Conservation (phyloP, 2,329 filamentous ascomycete genomes). For the Fusarium praegraminearum region DNA sequence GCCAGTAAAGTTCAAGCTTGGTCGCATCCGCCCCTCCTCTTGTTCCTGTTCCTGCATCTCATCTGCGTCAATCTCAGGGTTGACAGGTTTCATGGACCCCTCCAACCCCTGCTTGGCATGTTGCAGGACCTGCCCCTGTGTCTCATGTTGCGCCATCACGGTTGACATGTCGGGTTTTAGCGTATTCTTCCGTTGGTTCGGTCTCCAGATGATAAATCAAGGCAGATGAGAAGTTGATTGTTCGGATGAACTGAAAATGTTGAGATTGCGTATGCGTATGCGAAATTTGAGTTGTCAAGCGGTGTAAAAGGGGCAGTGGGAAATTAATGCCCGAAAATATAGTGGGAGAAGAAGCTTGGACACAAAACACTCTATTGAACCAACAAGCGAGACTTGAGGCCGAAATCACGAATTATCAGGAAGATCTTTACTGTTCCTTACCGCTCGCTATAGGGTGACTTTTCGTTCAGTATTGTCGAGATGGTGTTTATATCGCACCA, state of each 20-base stretch:
- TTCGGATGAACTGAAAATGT: background rate
- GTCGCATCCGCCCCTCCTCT: slow-evolving; percentile 48
- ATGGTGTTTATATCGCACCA: slow-evolving; percentile 12
- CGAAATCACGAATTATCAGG: background rate
- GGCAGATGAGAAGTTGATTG: background rate
- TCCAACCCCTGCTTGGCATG: slow-evolving; percentile 33
- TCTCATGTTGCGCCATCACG: slow-evolving; percentile 39
- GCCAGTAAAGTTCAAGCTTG: slow-evolving; percentile 55
- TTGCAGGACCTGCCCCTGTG: slow-evolving; percentile 28
- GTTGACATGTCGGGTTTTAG: slow-evolving; percentile 27
- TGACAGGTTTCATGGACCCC: slow-evolving; percentile 16
- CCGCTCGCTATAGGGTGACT: slow-evolving; percentile 19
- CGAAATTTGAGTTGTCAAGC: background rate
- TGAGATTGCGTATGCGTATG: background rate
- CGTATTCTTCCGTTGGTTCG: background rate
- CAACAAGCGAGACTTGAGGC: background rate
- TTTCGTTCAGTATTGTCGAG: slow-evolving; percentile 1
- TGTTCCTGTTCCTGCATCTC: slow-evolving; percentile 12
- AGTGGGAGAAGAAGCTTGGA: background rate
- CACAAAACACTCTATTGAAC: too few relatives aligned
- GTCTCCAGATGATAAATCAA: background rate
- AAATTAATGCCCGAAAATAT: slow-evolving; percentile 1
- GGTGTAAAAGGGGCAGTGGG: slow-evolving; percentile 4
- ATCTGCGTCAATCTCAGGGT: slow-evolving; percentile 22
- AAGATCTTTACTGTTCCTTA: background rate